These are phyloP conservation scores for Coemansia interrupta DNA, from an alignment of 192 early-diverging fungal species.

Conservation along the genomic window DNA sequence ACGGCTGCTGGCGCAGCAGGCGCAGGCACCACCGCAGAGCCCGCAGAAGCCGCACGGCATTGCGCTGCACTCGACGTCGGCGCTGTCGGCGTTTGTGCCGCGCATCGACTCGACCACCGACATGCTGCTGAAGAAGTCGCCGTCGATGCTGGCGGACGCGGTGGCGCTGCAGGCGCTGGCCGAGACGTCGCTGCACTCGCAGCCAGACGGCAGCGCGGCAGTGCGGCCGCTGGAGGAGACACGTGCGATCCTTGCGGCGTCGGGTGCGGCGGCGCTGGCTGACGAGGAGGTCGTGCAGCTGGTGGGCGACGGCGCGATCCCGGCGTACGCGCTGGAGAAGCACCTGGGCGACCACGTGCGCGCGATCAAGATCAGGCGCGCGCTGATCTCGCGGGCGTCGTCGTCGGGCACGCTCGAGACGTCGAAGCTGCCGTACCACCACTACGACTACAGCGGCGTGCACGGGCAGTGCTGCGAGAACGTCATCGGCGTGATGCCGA, in stretches of 20 bases:
- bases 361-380: conserved; percentile 80
- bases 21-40: neutral
- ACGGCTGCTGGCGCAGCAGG: conserved; percentile 23
- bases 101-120: conserved; percentile 43
- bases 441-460: conserved; percentile 87
- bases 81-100: conserved; percentile 37
- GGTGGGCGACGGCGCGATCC: conserved; percentile 68
- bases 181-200: neutral
- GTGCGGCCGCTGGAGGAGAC: conserved; percentile 47
- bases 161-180: conserved; percentile 14
- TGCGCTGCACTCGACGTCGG: conserved; percentile 40
- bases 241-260: conserved; percentile 28
- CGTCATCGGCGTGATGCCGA: conserved; percentile 88
- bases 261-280: conserved; percentile 48
- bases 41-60: conserved; percentile 25
- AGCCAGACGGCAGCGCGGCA: neutral
- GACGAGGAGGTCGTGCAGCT: conserved; percentile 78
- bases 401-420: conserved; percentile 61
- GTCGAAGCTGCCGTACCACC: conserved; percentile 70
- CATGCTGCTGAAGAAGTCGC: conserved; percentile 43
- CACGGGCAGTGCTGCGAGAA: conserved; percentile 94
- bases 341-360: conserved; percentile 70
- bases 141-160: conserved; percentile 19
- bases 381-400: conserved; percentile 67
- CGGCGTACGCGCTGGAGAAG: conserved; percentile 88